Evolutionary conservation across 2,329 filamentous ascomycete genomes (phyloP).

Genomic region (Scleromitrula shiraiana): DNA sequence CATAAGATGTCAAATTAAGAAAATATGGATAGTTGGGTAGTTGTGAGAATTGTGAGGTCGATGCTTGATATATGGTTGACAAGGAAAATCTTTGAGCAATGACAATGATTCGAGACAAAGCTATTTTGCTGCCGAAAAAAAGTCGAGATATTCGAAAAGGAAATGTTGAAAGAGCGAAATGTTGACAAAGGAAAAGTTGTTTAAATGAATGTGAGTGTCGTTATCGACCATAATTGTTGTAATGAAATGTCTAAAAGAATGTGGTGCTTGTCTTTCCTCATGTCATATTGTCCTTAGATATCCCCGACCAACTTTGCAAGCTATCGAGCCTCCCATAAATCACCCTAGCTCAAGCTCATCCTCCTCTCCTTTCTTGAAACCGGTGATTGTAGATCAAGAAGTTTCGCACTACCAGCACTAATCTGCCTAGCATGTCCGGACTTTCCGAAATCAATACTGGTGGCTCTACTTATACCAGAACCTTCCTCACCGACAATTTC

Average conservation of each 20-base stretch:
- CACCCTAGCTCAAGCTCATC: slow-evolving; percentile 23
- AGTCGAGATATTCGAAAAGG: slow-evolving; percentile 17
- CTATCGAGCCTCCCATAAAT: background rate
- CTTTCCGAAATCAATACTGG: slow-evolving; percentile 55
- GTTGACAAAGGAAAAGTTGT: slow-evolving; percentile 22
- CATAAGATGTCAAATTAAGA: background rate
- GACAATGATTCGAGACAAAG: slow-evolving; percentile 1
- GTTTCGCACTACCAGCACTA: slow-evolving; percentile 68
- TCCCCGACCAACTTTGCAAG: slow-evolving; percentile 7
- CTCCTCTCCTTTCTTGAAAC: slow-evolving; percentile 44
- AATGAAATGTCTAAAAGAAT: slow-evolving; percentile 23
- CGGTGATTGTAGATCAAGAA: slow-evolving; percentile 58
- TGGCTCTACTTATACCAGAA: slow-evolving; percentile 50
- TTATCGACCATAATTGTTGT: slow-evolving; percentile 15
- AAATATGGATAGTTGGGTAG: background rate
- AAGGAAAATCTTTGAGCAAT: slow-evolving; percentile 1
- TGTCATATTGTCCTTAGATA: slow-evolving; percentile 14
- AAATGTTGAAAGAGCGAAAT: slow-evolving; percentile 28
- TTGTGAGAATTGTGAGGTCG: background rate
- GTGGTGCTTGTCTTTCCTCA: slow-evolving; percentile 26
- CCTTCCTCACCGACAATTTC: slow-evolving; percentile 14
- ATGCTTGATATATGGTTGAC: background rate
- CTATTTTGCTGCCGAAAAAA: background rate
- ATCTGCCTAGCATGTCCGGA: slow-evolving; percentile 58
- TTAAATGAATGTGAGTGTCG: slow-evolving; percentile 28